Evolutionary conservation across 208 protist species (phyloP), one percentile per base, ranked within the genome.

Genomic region (Herpetomonas tarakana): DNA sequence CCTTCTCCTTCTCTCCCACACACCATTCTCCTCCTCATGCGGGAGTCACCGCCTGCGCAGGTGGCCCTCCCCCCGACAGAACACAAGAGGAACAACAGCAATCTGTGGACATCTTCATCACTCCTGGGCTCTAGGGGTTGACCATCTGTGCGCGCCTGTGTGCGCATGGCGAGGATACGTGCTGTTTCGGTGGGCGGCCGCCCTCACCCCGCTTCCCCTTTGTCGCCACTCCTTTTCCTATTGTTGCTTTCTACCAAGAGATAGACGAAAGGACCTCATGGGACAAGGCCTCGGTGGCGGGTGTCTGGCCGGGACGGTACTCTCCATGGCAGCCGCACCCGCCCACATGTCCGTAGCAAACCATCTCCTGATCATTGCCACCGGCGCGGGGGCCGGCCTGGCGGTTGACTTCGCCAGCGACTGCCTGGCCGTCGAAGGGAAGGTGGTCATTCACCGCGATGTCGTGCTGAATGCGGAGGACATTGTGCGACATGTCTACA

Each of bases 381-480:
- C 57, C 30, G 74, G 70, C 7, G 81, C 81, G 11, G 77, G 69
- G 28, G 56, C 74, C 9, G 91, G 91, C 12, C 73, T 96, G 6
- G 75, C 67, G 6, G 53, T 92, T 2, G 91, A 96, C 70, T 92
- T 96, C 62, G 66, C 78, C 11, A 91, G 87, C 45, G 91, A 96
- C 68, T 90, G 75, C 27, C 64, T 75, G 38, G 86, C 91, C 22
- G 83, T 76, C 46, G 76, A 89, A 50, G 91, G 91, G 2, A 88
- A 88, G 62, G 72, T 92, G 2, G 66, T 87, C 58, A 94, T 96
- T 46, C 87, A 92, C 58, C 72, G 91, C 11, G 91, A 96, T 58
- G 91, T 93, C 30, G 71, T 96, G 25, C 71, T 93, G 2, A 69
- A 86, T 21, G 86, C 91, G 11, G 52, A 89, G 29, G 87, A 96